A percentile compares a stretch with the other conserved stretches of the same genome.
Evolutionary conservation across 495 filamentous ascomycete genomes (phyloP).

Genomic region (Terfezia boudieri): DNA sequence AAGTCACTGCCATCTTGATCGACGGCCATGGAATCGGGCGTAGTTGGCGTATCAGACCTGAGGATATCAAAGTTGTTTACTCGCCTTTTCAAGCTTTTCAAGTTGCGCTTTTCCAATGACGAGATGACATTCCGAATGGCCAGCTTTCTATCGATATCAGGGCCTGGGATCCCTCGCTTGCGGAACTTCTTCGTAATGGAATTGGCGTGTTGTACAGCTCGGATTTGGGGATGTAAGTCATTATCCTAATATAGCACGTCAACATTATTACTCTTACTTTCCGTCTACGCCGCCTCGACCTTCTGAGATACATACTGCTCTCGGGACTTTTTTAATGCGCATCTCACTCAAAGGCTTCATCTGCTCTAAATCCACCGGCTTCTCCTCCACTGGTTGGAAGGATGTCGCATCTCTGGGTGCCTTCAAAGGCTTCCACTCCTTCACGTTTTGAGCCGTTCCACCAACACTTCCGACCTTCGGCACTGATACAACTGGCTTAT

Average conservation of each 20-base stretch:
- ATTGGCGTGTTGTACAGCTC: slow-evolving; percentile 9
- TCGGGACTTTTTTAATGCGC: neutral
- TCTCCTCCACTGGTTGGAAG: neutral
- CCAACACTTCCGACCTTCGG: neutral
- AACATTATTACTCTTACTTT: too few species aligned
- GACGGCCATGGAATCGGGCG: slow-evolving; percentile 12
- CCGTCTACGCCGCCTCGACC: too few species aligned
- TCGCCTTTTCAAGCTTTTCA: slow-evolving; percentile 2
- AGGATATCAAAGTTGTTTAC: slow-evolving; percentile 4
- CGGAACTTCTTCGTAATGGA: slow-evolving; percentile 9
- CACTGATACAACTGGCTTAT: neutral
- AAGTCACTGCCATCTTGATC: slow-evolving; percentile 11
- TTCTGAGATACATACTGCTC: neutral
- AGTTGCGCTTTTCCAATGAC: slow-evolving; percentile 8
- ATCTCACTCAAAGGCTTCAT: neutral
- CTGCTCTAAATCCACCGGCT: neutral
- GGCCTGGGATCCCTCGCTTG: slow-evolving; percentile 8
- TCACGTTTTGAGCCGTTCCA: neutral
- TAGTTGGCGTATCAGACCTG: slow-evolving; percentile 5
- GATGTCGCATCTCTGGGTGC: neutral
- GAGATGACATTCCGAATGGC: slow-evolving; percentile 7
- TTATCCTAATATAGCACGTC: neutral
- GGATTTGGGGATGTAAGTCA: slow-evolving; percentile 7
- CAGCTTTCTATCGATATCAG: slow-evolving; percentile 8
- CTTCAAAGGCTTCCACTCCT: neutral